These are phyloP conservation scores for Sanguinoderma infundibulare DNA, from an alignment of 1,284 basidiomycete species.

Conservation along the genomic window DNA sequence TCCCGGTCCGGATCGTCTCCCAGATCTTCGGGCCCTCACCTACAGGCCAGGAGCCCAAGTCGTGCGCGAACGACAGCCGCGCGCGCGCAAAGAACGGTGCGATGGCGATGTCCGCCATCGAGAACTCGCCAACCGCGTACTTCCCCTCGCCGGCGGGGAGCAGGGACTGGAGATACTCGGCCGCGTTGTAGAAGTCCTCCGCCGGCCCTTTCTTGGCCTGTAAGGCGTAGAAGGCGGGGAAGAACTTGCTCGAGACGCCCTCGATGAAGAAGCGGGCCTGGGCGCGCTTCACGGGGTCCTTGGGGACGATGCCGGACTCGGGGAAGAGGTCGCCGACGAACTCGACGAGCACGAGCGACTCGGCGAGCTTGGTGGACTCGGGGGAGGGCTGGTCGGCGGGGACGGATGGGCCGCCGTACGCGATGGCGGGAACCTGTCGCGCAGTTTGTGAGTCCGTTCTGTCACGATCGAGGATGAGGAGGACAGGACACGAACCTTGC, in stretches of 20 bases:
- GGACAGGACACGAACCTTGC: slow-evolving; percentile 48
- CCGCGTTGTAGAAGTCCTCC: slow-evolving; percentile 40
- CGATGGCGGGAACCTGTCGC: slow-evolving; percentile 51
- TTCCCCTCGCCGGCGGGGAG: slow-evolving; percentile 33
- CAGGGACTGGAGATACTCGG: slow-evolving; percentile 38
- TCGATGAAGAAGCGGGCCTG: slow-evolving; percentile 66
- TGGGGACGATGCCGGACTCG: slow-evolving; percentile 49
- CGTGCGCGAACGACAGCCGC: slow-evolving; percentile 31
- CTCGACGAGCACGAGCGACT: slow-evolving; percentile 66
- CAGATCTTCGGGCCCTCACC: slow-evolving; percentile 37
- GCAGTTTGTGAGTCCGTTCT: not conserved
- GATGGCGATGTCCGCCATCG: slow-evolving; percentile 58
- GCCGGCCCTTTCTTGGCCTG: slow-evolving; percentile 42
- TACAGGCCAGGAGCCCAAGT: slow-evolving; percentile 33
- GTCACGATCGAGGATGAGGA: not conserved
- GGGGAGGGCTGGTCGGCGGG: slow-evolving; percentile 57
- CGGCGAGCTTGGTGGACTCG: slow-evolving; percentile 60
- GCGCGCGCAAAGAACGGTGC: slow-evolving; percentile 41
- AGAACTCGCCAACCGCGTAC: slow-evolving; percentile 42
- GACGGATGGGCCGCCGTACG: slow-evolving; percentile 61
- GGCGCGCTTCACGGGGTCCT: slow-evolving; percentile 58
- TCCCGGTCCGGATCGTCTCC: slow-evolving; percentile 27
- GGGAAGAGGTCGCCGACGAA: slow-evolving; percentile 63
- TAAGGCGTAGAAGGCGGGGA: slow-evolving; percentile 35
- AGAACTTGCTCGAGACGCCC: slow-evolving; percentile 46